Base-by-base conservation (phyloP, 805 yeast species). In the Schwanniomyces polymorphus region DNA sequence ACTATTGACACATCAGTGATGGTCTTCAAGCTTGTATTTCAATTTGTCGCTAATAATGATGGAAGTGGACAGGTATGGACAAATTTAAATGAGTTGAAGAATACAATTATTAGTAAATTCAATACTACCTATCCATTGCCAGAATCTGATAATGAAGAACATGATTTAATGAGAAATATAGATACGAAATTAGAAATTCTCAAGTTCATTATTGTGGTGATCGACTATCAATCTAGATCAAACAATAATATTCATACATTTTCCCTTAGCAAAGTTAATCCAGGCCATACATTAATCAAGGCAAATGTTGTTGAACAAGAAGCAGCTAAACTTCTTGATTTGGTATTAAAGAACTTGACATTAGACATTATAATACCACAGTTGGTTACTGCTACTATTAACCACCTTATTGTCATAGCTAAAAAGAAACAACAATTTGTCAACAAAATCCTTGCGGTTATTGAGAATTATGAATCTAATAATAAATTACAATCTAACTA, bases 151-250 rank as follows among this genome's bases (percentile, higher is more conserved):
- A 70, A 73, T 46, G 68, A 66, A 18, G 88, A 80, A 50, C 71
- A 74, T 31, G 84, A 80, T 54, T 55, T 65, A 27, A 58, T 70
- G 29, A 76, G 84, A 61, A 77, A 82, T 41, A 64, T 82, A 33
- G 82, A 86, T 11, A 70, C 83, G 41, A 82, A 80, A 62, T 67
- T 87, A n/a, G 84, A 91, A 26, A 72, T 86, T n/a, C 70, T 85
- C 44, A 88, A 86, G 64, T 82, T 91, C 49, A 79, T 89, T 9
- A 81, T 65, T 47, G 55, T 67, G 5, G 72, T 73, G 7, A 68
- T 76, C 33, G 78, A 74, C 54, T 70, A 74, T 46, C 76, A 77
- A 44, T 66, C 74, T 38, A 68, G 74, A 38, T 75, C 81, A n/a
- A 69, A 72, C 33, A 56, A 53, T 53, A 41, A 48, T 56, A 50